Evolutionary conservation across 2,329 filamentous ascomycete genomes (phyloP).

Genomic region (Boeremia lycopersici): DNA sequence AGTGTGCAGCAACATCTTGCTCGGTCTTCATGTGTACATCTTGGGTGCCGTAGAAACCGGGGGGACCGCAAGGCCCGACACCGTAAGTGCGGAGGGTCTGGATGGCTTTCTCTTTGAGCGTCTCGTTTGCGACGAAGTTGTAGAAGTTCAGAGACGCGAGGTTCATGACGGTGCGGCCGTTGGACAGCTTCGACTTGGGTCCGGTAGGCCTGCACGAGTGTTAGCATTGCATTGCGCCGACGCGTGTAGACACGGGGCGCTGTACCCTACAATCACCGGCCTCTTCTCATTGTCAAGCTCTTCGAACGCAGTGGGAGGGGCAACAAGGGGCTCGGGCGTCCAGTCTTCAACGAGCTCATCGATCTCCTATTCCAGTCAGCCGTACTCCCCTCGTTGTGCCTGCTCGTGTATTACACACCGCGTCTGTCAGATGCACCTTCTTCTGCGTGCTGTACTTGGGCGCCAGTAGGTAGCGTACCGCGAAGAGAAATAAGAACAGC

Average conservation of each 20-base stretch:
- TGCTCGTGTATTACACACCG: slow-evolving; percentile 54
- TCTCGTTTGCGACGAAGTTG: slow-evolving; percentile 92
- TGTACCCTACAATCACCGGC: slow-evolving; percentile 85
- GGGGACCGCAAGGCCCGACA: slow-evolving; percentile 94
- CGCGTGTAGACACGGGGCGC: background rate
- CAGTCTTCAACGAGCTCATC: slow-evolving; percentile 97
- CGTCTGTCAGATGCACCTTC: slow-evolving; percentile 85
- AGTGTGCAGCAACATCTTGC: slow-evolving; percentile 85
- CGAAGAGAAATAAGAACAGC: slow-evolving; percentile 91
- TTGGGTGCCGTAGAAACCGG: slow-evolving; percentile 97
- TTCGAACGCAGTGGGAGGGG: slow-evolving; percentile 74
- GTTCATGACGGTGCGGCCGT: slow-evolving; percentile 89
- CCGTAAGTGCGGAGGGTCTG: slow-evolving; percentile 93
- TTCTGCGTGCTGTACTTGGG: slow-evolving; percentile 92
- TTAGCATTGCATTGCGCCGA: slow-evolving; percentile 18
- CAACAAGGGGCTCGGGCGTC: slow-evolving; percentile 90
- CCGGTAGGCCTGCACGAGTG: slow-evolving; percentile 71
- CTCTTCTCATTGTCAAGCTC: slow-evolving; percentile 81
- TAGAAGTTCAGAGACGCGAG: slow-evolving; percentile 97
- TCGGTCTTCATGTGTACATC: slow-evolving; percentile 98
- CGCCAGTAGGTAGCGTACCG: slow-evolving; percentile 88
- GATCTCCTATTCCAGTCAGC: slow-evolving; percentile 68
- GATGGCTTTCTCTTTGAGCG: slow-evolving; percentile 92
- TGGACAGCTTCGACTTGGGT: slow-evolving; percentile 85
- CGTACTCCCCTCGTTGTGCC: background rate